These are phyloP conservation scores for Solanum hybrid DNA, from an alignment of 305 asterid genomes.

Conservation along the genomic window DNA sequence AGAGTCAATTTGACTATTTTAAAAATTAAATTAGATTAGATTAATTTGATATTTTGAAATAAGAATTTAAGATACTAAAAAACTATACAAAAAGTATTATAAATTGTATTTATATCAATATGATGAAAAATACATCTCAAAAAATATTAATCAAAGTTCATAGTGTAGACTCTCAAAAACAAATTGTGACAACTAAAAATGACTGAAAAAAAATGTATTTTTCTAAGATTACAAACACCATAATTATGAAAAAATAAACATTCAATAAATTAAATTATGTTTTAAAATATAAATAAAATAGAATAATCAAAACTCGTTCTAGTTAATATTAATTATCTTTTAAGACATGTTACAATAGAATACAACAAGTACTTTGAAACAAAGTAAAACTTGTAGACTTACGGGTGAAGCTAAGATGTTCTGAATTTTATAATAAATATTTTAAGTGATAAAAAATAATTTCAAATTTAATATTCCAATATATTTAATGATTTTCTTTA, in stretches of 20 bases:
- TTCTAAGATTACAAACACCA: neutral
- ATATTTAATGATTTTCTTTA: too few species aligned
- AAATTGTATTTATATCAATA: neutral
- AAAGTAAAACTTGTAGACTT: neutral
- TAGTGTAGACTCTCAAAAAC: neutral
- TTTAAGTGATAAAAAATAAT: neutral
- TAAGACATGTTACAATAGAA: neutral
- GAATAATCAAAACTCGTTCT: neutral
- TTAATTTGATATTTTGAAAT: neutral
- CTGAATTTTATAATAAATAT: too few species aligned
- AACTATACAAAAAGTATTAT: too few species aligned
- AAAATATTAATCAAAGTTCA: too few species aligned
- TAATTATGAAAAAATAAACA: neutral
- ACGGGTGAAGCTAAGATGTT: neutral
- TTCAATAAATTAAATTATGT: neutral
- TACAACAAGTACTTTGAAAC: neutral
- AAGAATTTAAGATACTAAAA: too few species aligned
- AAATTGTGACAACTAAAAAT: neutral
- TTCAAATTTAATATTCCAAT: neutral
- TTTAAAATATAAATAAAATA: too few species aligned
- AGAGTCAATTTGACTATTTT: neutral
- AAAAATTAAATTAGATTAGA: neutral
- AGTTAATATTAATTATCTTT: too few species aligned
- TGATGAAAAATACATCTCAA: neutral
- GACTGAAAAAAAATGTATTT: too few species aligned